These are phyloP conservation scores for Tylopilus plumbeoviolaceoides DNA, from an alignment of 768 basidiomycete species.

Conservation along the genomic window DNA sequence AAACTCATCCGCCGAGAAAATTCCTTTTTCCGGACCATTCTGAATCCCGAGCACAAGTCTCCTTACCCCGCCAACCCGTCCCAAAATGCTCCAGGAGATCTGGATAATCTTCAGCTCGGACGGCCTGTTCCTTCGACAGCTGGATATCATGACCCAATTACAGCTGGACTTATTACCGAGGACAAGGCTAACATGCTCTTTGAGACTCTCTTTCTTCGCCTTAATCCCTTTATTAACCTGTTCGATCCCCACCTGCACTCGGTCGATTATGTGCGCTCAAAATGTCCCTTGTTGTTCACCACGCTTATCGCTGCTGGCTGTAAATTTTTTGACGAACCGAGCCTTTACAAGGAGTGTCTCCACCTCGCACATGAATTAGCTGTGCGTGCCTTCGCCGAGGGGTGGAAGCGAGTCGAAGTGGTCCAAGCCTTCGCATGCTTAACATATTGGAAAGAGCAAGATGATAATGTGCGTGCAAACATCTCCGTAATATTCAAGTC, in stretches of 20 bases:
- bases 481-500: not conserved
- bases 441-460: slow-evolving; percentile 87
- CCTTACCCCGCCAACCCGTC: slow-evolving; percentile 28
- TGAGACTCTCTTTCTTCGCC: slow-evolving; percentile 73
- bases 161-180: slow-evolving; percentile 66
- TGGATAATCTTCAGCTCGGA: slow-evolving; percentile 33
- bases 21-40: slow-evolving; percentile 80
- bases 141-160: slow-evolving; percentile 62
- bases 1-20: slow-evolving; percentile 73
- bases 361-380: slow-evolving; percentile 71
- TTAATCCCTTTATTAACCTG: slow-evolving; percentile 86
- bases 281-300: slow-evolving; percentile 81
- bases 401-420: slow-evolving; percentile 80
- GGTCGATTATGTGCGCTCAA: slow-evolving; percentile 69
- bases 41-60: slow-evolving; percentile 62
- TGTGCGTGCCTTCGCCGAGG: slow-evolving; percentile 72
- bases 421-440: slow-evolving; percentile 87
- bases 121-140: slow-evolving; percentile 35
- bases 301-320: slow-evolving; percentile 79
- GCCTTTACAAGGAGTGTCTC: slow-evolving; percentile 62
- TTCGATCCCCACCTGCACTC: slow-evolving; percentile 89
- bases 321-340: slow-evolving; percentile 71
- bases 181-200: slow-evolving; percentile 69
- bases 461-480: slow-evolving; percentile 60
- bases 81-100: slow-evolving; percentile 31